phyloP scores from a whole-genome alignment of 2,329 filamentous ascomycete species.

The Verticillium nubilum region DNA sequence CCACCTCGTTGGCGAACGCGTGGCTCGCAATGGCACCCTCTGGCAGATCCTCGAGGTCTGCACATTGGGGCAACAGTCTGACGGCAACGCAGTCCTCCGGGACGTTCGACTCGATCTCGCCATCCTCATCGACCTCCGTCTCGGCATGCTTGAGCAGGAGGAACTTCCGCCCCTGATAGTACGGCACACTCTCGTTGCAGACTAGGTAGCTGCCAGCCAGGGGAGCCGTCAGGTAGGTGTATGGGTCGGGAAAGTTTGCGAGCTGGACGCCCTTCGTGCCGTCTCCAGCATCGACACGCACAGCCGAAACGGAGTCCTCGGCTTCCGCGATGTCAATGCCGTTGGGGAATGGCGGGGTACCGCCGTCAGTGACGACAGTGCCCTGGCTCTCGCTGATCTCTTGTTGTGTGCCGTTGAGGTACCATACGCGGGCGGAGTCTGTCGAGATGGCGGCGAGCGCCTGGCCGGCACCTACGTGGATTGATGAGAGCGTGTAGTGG shows the following conservation, averaged over 20 bases:
- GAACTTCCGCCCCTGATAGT: constrained; percentile 31
- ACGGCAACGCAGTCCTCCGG: constrained; percentile 36
- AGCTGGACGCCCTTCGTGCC: constrained; percentile 30
- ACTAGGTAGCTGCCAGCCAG: constrained; percentile 29
- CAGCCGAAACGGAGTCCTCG: constrained; percentile 22
- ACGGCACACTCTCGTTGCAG: constrained; percentile 35
- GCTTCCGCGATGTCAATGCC: constrained; percentile 25
- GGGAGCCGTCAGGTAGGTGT: constrained; percentile 19
- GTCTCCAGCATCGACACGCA: constrained; percentile 24
- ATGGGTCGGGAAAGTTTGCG: constrained; percentile 23
- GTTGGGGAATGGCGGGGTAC: constrained; percentile 30
- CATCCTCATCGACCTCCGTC: constrained; percentile 7
- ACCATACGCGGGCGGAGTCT: constrained; percentile 31
- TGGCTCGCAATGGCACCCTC: constrained; percentile 30
- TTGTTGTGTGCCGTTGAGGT: constrained; percentile 40
- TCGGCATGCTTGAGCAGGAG: constrained; percentile 32
- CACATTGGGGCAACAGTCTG: constrained; percentile 37
- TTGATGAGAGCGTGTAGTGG: constrained; percentile 29
- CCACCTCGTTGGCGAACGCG: constrained; percentile 27
- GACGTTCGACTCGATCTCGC: constrained; percentile 13
- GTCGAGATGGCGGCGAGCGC: constrained; percentile 29
- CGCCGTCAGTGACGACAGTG: constrained; percentile 34
- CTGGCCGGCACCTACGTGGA: constrained; percentile 36
- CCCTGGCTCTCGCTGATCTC: constrained; percentile 23
- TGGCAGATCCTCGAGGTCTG: constrained; percentile 27